Conservation (phyloP, 2,329 filamentous ascomycete genomes). For the Ceratocystis lukuohia region DNA sequence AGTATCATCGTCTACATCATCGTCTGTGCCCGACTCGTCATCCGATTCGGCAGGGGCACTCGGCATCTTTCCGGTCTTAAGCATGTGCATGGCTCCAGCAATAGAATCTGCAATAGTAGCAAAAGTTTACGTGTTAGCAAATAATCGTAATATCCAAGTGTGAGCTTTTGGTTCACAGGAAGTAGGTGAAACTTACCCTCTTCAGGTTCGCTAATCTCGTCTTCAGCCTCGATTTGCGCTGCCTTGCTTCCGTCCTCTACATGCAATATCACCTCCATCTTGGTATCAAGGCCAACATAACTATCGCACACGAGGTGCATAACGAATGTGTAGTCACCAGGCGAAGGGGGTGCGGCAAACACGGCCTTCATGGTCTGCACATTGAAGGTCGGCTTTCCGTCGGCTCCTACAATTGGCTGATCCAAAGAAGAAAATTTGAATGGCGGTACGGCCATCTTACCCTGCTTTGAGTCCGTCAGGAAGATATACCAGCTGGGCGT, state of each 20-base stretch:
- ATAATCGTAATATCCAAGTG: background rate
- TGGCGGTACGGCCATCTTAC: slow-evolving; percentile 90
- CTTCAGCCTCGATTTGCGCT: slow-evolving; percentile 64
- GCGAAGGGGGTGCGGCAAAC: slow-evolving; percentile 85
- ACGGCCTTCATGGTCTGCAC: slow-evolving; percentile 96
- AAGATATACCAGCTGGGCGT: slow-evolving; percentile 90
- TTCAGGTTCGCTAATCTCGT: slow-evolving; percentile 95
- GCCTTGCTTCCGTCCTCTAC: slow-evolving; percentile 85
- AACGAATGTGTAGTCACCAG: slow-evolving; percentile 86
- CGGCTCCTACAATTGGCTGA: slow-evolving; percentile 66
- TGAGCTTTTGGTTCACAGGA: background rate
- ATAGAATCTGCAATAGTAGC: slow-evolving; percentile 55
- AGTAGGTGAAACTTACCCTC: slow-evolving; percentile 57
- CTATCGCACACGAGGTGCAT: slow-evolving; percentile 91
- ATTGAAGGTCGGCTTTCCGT: slow-evolving; percentile 79
- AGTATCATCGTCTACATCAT: slow-evolving; percentile 54
- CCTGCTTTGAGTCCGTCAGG: slow-evolving; percentile 83
- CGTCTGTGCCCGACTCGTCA: slow-evolving; percentile 67
- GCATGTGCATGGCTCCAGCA: slow-evolving; percentile 77
- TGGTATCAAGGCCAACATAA: slow-evolving; percentile 87
- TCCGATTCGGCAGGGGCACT: slow-evolving; percentile 43
- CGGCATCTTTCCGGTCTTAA: slow-evolving; percentile 56
- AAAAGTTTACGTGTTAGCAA: slow-evolving; percentile 24
- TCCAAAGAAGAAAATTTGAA: slow-evolving; percentile 93
- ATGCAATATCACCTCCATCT: slow-evolving; percentile 75